Evolutionary conservation across 306 rosid species (phyloP), one percentile per base, ranked within the genome.

Genomic region (Quercus berberidifolia): DNA sequence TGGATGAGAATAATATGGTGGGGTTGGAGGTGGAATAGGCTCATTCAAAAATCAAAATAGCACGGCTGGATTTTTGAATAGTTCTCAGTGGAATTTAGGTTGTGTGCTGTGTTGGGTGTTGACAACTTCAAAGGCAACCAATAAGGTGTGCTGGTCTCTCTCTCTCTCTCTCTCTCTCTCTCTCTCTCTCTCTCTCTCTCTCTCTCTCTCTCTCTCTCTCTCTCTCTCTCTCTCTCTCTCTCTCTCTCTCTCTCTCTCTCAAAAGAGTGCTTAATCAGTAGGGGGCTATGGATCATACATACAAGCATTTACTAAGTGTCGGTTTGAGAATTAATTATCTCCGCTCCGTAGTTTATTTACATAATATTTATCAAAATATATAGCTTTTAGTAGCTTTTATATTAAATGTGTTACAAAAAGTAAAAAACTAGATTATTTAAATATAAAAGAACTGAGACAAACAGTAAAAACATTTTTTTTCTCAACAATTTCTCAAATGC

Each of bases 51-150:
- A 18, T 67, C 52, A 67, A 67, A 67, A 46, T 3, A 18, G 15
- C 14, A 2, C 8, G 2, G 71, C 49, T 35, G 35, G 38, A 67
- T 33, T 31, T 67, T 35, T 35, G 52, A 67, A 67, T 6, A 33
- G 51, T 67, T 4, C 1, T 31, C 38, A 1, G 52, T 33, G 14
- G 20, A 33, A 9, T 18, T 41, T 41, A 20, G 74, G n/a, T 31
- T 25, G 58, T 33, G 20, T 21, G 46, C 49, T 38, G 64, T 41
- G 46, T 41, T 41, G 46, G 46, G 46, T 41, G 46, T 65, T 31
- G 76, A 69, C 81, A 78, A 41, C 65, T 56, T 77, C 30, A 56
- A 69, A 77, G 41, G 58, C 69, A 38, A 35, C 18, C 49, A 69
- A 35, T 12, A 26, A 20, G 38, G 65, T 54, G 55, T 54, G 58